A percentile compares a stretch with the other conserved stretches of the same genome.
These are phyloP conservation scores for Trichoderma erinaceum DNA, from an alignment of 495 filamentous ascomycete species.

Conservation along the genomic window DNA sequence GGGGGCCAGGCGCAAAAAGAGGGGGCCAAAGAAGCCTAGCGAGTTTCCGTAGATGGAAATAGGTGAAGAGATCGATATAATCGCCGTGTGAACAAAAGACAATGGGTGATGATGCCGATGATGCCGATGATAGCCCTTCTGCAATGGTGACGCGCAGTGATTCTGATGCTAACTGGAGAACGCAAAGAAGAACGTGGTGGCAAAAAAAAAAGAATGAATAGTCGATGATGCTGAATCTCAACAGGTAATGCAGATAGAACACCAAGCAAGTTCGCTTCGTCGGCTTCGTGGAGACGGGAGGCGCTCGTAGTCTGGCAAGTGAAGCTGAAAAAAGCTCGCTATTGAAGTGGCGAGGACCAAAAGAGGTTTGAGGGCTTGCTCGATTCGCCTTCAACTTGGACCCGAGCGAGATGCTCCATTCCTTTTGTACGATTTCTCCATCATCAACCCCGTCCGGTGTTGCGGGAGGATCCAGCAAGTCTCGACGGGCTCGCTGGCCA, in stretches of 20 bases:
- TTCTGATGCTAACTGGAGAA: neutral
- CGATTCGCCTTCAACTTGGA: neutral
- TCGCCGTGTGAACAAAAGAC: neutral
- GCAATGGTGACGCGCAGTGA: neutral
- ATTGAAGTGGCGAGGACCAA: neutral
- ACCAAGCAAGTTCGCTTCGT: neutral
- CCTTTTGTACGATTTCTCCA: constrained; percentile 9
- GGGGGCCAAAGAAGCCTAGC: neutral
- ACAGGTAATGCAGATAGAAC: neutral
- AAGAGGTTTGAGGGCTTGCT: neutral
- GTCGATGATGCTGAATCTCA: neutral
- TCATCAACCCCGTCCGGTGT: constrained; percentile 4
- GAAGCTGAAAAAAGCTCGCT: neutral
- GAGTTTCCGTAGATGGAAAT: neutral
- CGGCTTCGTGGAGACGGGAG: too few relatives aligned
- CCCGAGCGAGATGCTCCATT: constrained; percentile 10
- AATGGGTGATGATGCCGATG: neutral
- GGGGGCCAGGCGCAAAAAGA: constrained; percentile 4
- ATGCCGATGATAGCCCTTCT: neutral
- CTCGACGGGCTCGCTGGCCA: neutral
- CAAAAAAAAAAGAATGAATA: neutral
- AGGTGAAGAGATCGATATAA: neutral
- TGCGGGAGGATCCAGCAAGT: constrained; percentile 7
- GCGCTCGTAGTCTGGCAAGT: neutral
- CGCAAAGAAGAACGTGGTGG: neutral